phyloP scores from a whole-genome alignment of 1,139 yeast species.

The Sugiyamaella neomexicana region DNA sequence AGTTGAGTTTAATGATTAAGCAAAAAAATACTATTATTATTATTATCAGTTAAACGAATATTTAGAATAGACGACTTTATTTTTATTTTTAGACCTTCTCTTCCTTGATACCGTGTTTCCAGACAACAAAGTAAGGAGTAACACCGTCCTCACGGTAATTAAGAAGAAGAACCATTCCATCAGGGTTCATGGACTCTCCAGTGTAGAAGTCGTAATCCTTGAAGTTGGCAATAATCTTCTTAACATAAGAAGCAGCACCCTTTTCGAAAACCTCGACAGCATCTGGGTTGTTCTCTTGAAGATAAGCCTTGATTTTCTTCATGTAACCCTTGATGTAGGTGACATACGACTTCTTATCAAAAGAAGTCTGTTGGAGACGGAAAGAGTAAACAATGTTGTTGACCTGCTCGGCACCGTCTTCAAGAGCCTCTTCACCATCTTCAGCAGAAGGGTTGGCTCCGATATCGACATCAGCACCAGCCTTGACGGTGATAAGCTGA shows the following conservation, averaged over 20 bases:
- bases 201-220: constrained; percentile 99
- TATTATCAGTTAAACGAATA: too few species aligned
- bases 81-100: constrained; percentile 68
- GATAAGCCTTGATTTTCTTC: constrained; percentile 88
- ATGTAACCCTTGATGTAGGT: constrained; percentile 98
- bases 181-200: constrained; percentile 99
- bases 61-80: constrained; percentile 5
- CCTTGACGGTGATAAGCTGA: constrained; percentile 79
- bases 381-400: constrained; percentile 98
- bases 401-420: constrained; percentile 83
- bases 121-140: constrained; percentile 95
- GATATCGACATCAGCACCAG: constrained; percentile 89
- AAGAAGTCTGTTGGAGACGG: constrained; percentile 93
- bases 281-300: constrained; percentile 88
- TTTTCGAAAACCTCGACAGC: constrained; percentile 84
- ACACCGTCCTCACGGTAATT: constrained; percentile 99
- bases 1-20: neutral
- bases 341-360: constrained; percentile 96
- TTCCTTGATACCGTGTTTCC: constrained; percentile 96
- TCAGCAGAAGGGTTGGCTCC: constrained; percentile 99
- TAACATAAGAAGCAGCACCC: constrained; percentile 94
- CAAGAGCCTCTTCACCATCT: constrained; percentile 75
- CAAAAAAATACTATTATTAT: neutral
- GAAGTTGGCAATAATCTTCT: constrained; percentile 93
- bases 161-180: constrained; percentile 94